A percentile compares a stretch with the other conserved stretches of the same genome.
Evolutionary conservation across 2,329 filamentous ascomycete species (phyloP).

Genomic region (Alternaria sp.): DNA sequence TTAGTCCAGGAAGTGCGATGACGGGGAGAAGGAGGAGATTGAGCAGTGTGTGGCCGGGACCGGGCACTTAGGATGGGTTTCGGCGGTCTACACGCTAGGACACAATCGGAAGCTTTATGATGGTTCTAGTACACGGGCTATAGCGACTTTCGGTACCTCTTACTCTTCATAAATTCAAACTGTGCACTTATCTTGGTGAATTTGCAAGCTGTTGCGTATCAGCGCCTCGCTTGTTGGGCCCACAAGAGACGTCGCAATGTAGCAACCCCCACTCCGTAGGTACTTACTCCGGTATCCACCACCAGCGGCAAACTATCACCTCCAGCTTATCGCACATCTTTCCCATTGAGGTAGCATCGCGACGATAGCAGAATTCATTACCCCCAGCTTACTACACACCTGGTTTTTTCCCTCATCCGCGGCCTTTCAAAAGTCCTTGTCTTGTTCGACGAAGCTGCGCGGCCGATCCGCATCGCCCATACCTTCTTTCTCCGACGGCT

Average conservation of each 20-base stretch:
- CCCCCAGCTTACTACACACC: conserved; percentile 14
- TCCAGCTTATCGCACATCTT: conserved; percentile 18
- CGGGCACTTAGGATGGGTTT: conserved; percentile 13
- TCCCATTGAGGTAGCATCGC: conserved; percentile 1
- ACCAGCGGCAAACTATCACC: conserved; percentile 16
- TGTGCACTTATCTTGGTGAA: background rate
- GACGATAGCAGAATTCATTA: conserved; percentile 12
- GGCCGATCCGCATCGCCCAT: conserved; percentile 17
- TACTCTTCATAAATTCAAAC: background rate
- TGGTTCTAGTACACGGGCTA: background rate
- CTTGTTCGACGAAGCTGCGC: conserved; percentile 5
- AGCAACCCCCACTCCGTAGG: conserved; percentile 2
- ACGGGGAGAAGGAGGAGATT: conserved; percentile 44
- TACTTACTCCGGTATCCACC: conserved; percentile 9
- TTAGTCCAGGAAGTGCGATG: conserved; percentile 45
- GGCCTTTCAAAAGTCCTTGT: conserved; percentile 9
- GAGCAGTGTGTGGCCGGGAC: conserved; percentile 49
- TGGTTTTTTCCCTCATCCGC: conserved; percentile 4
- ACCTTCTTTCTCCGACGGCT: conserved; percentile 15
- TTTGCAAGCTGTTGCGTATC: background rate
- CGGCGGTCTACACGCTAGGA: background rate
- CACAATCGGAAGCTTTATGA: background rate
- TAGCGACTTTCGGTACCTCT: background rate
- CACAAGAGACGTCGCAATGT: background rate
- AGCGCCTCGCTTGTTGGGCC: background rate